Conservation (phyloP, 1,284 basidiomycete genomes). For the Sanghuangporus baumii region DNA sequence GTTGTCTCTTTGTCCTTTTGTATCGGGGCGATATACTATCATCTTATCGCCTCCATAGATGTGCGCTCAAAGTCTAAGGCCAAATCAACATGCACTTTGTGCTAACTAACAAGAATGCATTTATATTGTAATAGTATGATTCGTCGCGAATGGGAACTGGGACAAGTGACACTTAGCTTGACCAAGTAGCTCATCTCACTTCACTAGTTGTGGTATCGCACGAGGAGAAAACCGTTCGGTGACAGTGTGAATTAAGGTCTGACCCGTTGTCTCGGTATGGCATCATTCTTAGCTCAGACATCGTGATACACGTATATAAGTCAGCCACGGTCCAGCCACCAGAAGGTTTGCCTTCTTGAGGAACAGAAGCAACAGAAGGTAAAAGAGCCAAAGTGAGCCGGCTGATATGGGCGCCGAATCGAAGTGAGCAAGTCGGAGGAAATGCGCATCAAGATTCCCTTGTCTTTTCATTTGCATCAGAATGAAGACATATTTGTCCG, state of each 20-base stretch:
- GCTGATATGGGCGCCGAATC: not conserved
- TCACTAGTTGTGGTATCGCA: not conserved
- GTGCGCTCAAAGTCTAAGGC: not conserved
- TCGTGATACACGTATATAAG: not conserved
- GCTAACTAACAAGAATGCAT: not conserved
- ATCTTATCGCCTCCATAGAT: not conserved
- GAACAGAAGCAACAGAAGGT: not conserved
- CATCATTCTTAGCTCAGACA: not conserved
- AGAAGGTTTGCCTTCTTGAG: not conserved
- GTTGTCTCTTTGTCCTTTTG: not conserved
- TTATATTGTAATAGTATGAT: not conserved
- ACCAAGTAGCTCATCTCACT: not conserved
- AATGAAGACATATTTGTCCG: no score
- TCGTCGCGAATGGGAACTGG: not conserved
- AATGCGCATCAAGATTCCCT: no score
- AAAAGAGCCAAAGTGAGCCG: not conserved
- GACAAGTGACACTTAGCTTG: not conserved
- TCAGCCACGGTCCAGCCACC: not conserved
- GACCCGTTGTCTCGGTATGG: not conserved
- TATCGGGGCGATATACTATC: not conserved
- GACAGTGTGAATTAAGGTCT: not conserved
- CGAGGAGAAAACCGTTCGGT: not conserved
- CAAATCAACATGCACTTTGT: not conserved
- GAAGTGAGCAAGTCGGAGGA: not conserved
- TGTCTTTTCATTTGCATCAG: no score